Base-by-base conservation (phyloP, 139 green algal genomes). In the Micractinium sp. region DNA sequence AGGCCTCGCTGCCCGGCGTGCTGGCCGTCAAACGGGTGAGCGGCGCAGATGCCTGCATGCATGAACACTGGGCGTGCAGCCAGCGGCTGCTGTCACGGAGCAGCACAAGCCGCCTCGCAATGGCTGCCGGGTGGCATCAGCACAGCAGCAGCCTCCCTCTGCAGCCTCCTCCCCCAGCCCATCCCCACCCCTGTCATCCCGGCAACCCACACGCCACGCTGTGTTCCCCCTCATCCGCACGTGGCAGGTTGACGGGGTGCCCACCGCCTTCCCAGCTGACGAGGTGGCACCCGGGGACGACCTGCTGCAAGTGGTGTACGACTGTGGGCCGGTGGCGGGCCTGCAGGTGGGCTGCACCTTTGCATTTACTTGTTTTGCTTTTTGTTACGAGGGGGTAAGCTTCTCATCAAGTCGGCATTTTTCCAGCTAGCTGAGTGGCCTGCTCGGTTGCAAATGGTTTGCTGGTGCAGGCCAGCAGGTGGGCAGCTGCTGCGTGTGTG, bases 201-300 rank as follows among this genome's bases (percentile, higher is more conserved):
- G 66, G 66, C 23, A 73, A 73, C 66, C 23, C 25, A 29, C 23
- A 73, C 23, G 66, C 25, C 23, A 73, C 25, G 14, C 66, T 73
- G 66, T 9, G 7, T 27, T 73, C 66, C 3, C 38, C 1, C 38
- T 16, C 71, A 77, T 23, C 29, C 18, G 19, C 76, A 16, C 23
- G 1, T 3, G 4, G 38, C 76, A 89, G 86, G 86, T 97, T 3
- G 75, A 94, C 19, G 95, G 94, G 31, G 91, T 98, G 67, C 96
- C 96, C 3, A 97, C 93, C 3, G 94, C 94, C 0, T 98, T 97
- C 89, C 95, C 96, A 38, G 94, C 94, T 0, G 94, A 97, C 16
- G 27, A 74, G 33, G 91, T 98, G 89, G 93, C 94, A 38, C 93
- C 92, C 0, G 94, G 96, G 35, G 91, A 97, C 75, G 94, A 98